These are phyloP conservation scores for Begonia fuchsioides DNA, from an alignment of 306 rosid genomes.

Conservation along the genomic window DNA sequence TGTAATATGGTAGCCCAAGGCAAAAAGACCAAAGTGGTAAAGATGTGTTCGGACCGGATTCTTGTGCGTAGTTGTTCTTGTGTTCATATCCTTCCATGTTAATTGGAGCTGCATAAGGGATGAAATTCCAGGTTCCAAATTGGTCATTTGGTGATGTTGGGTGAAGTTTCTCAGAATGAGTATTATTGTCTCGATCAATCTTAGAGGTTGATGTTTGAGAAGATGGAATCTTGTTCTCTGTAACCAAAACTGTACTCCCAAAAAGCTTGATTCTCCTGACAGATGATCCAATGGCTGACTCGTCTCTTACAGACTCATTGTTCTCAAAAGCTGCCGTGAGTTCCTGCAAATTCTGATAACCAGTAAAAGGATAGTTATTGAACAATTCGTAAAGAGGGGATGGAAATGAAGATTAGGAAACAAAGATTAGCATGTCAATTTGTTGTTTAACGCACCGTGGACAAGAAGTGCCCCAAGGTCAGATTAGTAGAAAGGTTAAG, in stretches of 20 bases:
- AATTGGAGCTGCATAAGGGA: constrained; percentile 11
- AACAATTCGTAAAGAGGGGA: constrained; percentile 1
- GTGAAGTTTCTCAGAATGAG: constrained; percentile 24
- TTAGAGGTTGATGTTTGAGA: constrained; percentile 12
- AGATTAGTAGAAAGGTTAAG: constrained; percentile 14
- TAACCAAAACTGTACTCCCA: constrained; percentile 53
- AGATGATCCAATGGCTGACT: constrained; percentile 8
- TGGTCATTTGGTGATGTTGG: constrained; percentile 17
- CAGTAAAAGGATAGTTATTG: constrained; percentile 5
- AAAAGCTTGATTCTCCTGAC: constrained; percentile 55
- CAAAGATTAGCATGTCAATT: constrained; percentile 9
- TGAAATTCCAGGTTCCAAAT: constrained; percentile 31
- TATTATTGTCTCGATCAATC: constrained; percentile 11
- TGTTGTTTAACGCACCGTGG: constrained; percentile 27
- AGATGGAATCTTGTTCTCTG: constrained; percentile 20
- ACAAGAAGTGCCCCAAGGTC: constrained; percentile 13
- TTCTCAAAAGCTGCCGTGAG: constrained; percentile 28
- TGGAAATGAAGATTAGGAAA: constrained; percentile 1
- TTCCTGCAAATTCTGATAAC: constrained; percentile 32
- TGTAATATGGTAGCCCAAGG: constrained; percentile 26
- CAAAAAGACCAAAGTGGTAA: constrained; percentile 29
- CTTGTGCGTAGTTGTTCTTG: neutral
- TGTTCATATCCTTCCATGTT: too few species aligned
- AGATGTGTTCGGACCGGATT: constrained; percentile 12
- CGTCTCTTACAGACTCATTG: constrained; percentile 13